Evolutionary conservation across 179 eudicot genomes (phyloP), one percentile per base, ranked within the genome.

Genomic region (Actinidia arguta): DNA sequence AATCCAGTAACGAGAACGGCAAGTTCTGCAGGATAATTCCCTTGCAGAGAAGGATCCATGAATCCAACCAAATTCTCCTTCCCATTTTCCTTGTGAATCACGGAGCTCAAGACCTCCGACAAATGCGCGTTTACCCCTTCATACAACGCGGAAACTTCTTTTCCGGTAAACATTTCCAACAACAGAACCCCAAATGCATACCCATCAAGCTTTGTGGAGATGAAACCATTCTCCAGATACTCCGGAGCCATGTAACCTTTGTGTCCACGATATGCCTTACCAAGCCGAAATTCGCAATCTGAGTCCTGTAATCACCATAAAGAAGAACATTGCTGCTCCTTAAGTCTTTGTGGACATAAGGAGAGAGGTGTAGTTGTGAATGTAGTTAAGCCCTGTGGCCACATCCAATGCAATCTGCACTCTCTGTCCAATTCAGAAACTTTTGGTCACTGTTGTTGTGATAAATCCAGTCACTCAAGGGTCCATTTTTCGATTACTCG

Each of bases 161-260:
- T 90, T 7, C 99, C 98, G 1, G 91, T 86, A 16, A 95, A 77
- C 24, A 93, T 89, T 82, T 94, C 98, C 61, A 95, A 86, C 93
- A 95, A n/a, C 66, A 95, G 85, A 74, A 94, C 88, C 71, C 98
- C 98, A 73, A 93, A 93, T 42, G 94, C 86, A 56, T 93, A 96
- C 56, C 91, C 98, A 86, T 93, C 98, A 27, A 96, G 89, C 88
- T 96, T 93, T 48, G 97, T 84, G 0, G 98, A 92, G 51, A 94
- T 81, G 7, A 93, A 82, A 0, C 96, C 97, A 68, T 88, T 87
- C 78, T 93, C 91, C 73, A 87, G 70, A 78, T 93, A 96, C 89
- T 94, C 98, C 0, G 97, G 98, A 70, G 97, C 89, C 91, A 90
- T 89, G 87, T 94, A 94, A 24, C 91, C 92, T 81, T 88, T 4